Evolutionary conservation across 257 asterid genomes (phyloP), one percentile per base, ranked within the genome.

Genomic region (Misopates orontium): DNA sequence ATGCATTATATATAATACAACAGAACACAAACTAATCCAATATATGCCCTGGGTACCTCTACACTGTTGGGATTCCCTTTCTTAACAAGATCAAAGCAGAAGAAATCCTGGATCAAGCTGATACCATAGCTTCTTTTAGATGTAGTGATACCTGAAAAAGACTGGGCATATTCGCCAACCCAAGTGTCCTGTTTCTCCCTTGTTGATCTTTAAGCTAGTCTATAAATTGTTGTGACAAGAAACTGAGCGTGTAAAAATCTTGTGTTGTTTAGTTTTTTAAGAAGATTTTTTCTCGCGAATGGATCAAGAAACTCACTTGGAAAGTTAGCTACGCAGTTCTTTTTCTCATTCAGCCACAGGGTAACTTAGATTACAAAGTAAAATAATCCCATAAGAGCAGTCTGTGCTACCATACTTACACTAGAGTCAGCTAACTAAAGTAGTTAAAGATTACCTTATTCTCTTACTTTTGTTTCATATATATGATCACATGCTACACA

Each of bases 41-140:
- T 24, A 1, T 56, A 13, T 45, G n/a, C 62, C 24, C 56, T 28
- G 59, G 48, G n/a, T 22, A 25, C 21, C 19, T 73, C 54, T 60
- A 61, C 48, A 45, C 60, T 21, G 21, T 28, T n/a, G 63, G 61
- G 20, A 22, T 47, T 60, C 67, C 41, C 47, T 47, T 60, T 20
- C 55, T 44, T 42, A 45, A 54, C 36, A 23, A 53, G 57, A 14
- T 20, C 55, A 51, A 19, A 40, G 12, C 0, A 13, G 25, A 14
- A 47, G 3, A 17, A 18, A 41, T 0, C 59, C 10, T 36, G 50
- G 17, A 67, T 25, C 25, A 42, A 24, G 8, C 57, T 61, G 47
- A 23, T 11, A 45, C 56, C 22, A n/a, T 18, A 58, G 48, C 24
- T 11, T 36, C 62, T 17, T 15, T 52, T 64, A 39, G 44, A 32